Percentiles rank a stretch among this genome's conserved stretches.
These are phyloP conservation scores for Rubia balearica DNA, from an alignment of 305 asterid genomes.

Conservation along the genomic window DNA sequence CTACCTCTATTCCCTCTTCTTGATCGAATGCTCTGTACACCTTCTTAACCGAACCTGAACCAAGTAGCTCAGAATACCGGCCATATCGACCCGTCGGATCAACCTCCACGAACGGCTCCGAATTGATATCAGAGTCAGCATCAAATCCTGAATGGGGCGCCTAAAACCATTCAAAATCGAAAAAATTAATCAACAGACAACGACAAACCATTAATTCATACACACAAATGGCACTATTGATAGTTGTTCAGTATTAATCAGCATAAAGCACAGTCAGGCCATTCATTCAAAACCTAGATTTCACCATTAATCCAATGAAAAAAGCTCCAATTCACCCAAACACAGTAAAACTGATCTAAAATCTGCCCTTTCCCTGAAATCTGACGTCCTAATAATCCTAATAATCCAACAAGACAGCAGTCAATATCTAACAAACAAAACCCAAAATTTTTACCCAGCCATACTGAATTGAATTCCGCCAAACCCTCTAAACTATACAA, in stretches of 20 bases:
- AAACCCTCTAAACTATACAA: background rate
- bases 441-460: background rate
- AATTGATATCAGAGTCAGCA: conserved; percentile 30
- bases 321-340: background rate
- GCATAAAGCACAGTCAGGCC: background rate
- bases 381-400: background rate
- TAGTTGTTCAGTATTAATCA: too few relatives aligned
- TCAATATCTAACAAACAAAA: background rate
- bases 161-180: conserved; percentile 13
- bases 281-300: background rate
- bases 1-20: conserved; percentile 85
- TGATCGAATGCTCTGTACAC: conserved; percentile 82
- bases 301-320: background rate
- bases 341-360: background rate
- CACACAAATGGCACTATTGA: too few relatives aligned
- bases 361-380: background rate
- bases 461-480: background rate
- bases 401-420: background rate
- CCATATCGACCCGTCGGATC: conserved; percentile 69
- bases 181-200: background rate
- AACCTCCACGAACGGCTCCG: conserved; percentile 51
- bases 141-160: conserved; percentile 27
- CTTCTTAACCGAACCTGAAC: conserved; percentile 63
- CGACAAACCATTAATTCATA: background rate
- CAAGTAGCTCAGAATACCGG: conserved; percentile 66